Evolutionary conservation across 2,329 filamentous ascomycete species (phyloP).

Genomic region (Zarea fungicola): DNA sequence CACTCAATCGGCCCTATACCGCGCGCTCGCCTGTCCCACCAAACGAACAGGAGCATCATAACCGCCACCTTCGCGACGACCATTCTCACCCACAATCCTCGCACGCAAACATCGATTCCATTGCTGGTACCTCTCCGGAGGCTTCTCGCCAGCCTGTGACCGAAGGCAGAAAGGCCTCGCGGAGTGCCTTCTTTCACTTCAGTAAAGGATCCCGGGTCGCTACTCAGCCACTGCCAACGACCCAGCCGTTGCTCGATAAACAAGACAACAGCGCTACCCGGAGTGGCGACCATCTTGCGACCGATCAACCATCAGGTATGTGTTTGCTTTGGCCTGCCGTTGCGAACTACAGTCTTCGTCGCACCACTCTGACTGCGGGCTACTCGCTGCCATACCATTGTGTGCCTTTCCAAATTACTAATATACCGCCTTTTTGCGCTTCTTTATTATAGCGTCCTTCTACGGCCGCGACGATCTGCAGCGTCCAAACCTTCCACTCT

Average conservation of each 20-base stretch:
- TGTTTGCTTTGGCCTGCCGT: background rate
- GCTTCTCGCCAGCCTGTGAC: conserved; percentile 21
- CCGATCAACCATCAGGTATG: conserved; percentile 28
- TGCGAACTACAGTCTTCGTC: background rate
- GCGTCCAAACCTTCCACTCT: conserved; percentile 28
- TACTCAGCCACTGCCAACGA: conserved; percentile 23
- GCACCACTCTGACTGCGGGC: background rate
- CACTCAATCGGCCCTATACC: conserved; percentile 1
- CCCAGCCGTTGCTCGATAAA: conserved; percentile 17
- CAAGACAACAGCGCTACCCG: conserved; percentile 7
- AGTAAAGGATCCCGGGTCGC: conserved; percentile 40
- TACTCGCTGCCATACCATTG: background rate
- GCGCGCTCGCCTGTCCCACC: conserved; percentile 16
- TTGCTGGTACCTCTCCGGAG: conserved; percentile 19
- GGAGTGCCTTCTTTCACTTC: conserved; percentile 48
- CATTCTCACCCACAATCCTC: conserved; percentile 7
- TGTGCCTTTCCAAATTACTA: background rate
- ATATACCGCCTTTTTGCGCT: background rate
- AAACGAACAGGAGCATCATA: conserved; percentile 15
- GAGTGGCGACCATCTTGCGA: conserved; percentile 2
- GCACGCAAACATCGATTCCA: conserved; percentile 14
- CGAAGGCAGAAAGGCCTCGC: conserved; percentile 39
- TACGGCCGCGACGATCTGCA: conserved; percentile 6
- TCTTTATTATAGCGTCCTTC: conserved; percentile 29
- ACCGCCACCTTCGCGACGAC: conserved; percentile 7